phyloP scores from a whole-genome alignment of 306 rosid genomes.

The Pueraria montana region DNA sequence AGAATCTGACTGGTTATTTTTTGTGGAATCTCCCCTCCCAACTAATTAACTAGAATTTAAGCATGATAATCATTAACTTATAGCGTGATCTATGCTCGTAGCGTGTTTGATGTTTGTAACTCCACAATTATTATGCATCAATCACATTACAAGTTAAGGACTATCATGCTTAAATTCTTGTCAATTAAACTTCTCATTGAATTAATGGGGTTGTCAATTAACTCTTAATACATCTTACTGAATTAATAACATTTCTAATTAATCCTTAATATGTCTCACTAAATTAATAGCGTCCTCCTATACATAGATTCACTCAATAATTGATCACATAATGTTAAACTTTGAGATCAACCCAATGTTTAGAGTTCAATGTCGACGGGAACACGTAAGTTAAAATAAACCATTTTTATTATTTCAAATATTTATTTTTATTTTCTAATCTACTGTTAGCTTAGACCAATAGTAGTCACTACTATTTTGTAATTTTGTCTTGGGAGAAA shows the following conservation, averaged over 20 bases:
- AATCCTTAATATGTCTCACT: neutral
- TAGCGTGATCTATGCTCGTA: too few relatives aligned
- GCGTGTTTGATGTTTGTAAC: too few relatives aligned
- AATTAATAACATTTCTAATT: too few relatives aligned
- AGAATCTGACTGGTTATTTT: too few relatives aligned
- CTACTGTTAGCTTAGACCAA: neutral
- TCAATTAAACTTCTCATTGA: too few relatives aligned
- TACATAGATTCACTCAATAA: neutral
- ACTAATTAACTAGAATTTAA: neutral
- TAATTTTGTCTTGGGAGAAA: slow-evolving; percentile 26
- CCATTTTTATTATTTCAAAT: neutral
- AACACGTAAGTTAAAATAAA: neutral
- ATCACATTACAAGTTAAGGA: too few relatives aligned
- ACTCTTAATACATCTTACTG: too few relatives aligned
- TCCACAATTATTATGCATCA: too few relatives aligned
- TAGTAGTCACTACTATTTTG: neutral
- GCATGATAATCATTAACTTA: neutral
- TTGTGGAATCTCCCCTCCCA: too few relatives aligned
- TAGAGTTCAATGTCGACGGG: neutral
- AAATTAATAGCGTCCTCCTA: neutral
- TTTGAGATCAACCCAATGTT: neutral
- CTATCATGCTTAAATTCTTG: too few relatives aligned
- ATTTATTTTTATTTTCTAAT: neutral
- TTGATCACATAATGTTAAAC: neutral
- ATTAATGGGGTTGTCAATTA: too few relatives aligned